Conservation (phyloP, 345 rosid species). For the Rhodamnia rubescens region DNA sequence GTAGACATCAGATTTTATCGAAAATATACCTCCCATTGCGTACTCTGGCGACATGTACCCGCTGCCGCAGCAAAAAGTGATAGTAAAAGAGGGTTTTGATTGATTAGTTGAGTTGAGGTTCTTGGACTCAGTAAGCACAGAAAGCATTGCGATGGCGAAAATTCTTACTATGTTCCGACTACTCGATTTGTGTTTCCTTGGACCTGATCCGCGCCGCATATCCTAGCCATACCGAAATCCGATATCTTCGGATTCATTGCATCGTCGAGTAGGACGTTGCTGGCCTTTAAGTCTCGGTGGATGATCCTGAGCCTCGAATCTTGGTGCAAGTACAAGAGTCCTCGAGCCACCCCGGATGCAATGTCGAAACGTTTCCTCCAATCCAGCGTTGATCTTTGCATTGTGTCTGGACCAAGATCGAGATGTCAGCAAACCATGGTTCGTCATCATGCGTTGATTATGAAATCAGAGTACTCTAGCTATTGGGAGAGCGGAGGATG, state of each 20-base stretch:
- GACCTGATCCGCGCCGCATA: slow-evolving; percentile 37
- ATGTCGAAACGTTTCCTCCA: slow-evolving; percentile 57
- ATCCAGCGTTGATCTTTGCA: slow-evolving; percentile 4
- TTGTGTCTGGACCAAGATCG: background rate
- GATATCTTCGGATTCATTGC: slow-evolving; percentile 50
- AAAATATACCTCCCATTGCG: slow-evolving; percentile 52
- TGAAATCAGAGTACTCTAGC: background rate
- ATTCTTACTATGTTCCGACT: slow-evolving; percentile 60
- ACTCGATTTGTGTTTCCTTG: slow-evolving; percentile 44
- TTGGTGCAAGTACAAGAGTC: slow-evolving; percentile 59
- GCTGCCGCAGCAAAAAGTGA: slow-evolving; percentile 6
- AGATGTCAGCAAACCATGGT: too few relatives aligned
- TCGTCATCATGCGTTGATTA: background rate
- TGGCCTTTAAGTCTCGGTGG: slow-evolving; percentile 64
- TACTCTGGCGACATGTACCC: slow-evolving; percentile 85
- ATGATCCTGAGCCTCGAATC: slow-evolving; percentile 71
- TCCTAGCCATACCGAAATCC: slow-evolving; percentile 65
- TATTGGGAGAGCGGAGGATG: background rate
- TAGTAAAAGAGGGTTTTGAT: background rate
- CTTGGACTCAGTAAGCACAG: background rate
- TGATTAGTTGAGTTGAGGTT: background rate
- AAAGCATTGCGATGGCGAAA: background rate
- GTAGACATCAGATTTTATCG: slow-evolving; percentile 60
- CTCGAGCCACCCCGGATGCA: slow-evolving; percentile 50
- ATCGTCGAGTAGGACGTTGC: slow-evolving; percentile 45